Conservation (phyloP, 805 yeast genomes). For the Nakazawaea anatomiae region DNA sequence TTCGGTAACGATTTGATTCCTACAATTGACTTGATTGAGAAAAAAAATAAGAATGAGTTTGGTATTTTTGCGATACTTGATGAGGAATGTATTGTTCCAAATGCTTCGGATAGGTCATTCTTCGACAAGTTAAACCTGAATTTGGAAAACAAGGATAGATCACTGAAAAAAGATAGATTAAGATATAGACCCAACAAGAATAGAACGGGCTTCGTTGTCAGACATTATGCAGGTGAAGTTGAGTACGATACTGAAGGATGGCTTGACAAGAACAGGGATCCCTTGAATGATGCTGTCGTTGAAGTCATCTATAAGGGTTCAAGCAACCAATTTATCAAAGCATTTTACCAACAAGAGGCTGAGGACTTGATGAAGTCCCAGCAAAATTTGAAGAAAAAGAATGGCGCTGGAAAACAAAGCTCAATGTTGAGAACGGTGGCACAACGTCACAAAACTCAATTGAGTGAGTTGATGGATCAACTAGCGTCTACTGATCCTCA, state of each 20-base stretch:
- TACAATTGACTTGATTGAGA: constrained; percentile 88
- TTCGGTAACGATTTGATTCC: constrained; percentile 94
- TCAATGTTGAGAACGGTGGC: constrained; percentile 73
- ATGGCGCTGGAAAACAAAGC: constrained; percentile 12
- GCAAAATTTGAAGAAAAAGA: constrained; percentile 17
- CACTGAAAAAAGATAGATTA: constrained; percentile 16
- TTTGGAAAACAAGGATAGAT: constrained; percentile 43
- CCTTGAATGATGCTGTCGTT: constrained; percentile 71
- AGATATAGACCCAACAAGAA: constrained; percentile 71
- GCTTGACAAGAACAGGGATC: constrained; percentile 93
- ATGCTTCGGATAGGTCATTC: constrained; percentile 77
- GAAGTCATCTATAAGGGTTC: constrained; percentile 48
- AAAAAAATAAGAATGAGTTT: constrained; percentile 44
- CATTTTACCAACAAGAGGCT: constrained; percentile 42
- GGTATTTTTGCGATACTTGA: constrained; percentile 84
- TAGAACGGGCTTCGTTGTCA: constrained; percentile 71
- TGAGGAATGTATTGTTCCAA: constrained; percentile 94
- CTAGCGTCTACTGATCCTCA: constrained; percentile 85
- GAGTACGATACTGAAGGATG: constrained; percentile 89
- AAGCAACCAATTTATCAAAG: constrained; percentile 45
- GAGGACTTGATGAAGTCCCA: constrained; percentile 10
- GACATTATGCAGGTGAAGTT: constrained; percentile 96
- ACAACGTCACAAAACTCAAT: constrained; percentile 82
- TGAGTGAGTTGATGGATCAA: constrained; percentile 63
- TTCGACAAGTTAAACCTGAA: constrained; percentile 68